These are phyloP conservation scores for Solanum medicagineum DNA, from an alignment of 257 asterid species.

Conservation along the genomic window DNA sequence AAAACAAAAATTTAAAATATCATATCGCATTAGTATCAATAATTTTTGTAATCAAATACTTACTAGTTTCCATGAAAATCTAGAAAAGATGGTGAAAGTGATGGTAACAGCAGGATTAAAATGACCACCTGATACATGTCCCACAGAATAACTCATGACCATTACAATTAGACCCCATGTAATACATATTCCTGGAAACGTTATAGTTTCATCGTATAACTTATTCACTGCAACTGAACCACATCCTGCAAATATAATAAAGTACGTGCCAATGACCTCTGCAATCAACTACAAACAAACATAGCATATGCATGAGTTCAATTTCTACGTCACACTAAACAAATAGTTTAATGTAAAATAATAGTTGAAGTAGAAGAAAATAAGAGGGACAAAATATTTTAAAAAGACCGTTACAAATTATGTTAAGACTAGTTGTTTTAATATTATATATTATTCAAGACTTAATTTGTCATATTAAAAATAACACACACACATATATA, in stretches of 20 bases:
- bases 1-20: background rate
- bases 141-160: conserved; percentile 60
- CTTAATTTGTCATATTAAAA: too few species aligned
- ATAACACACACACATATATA: too few species aligned
- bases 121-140: conserved; percentile 80
- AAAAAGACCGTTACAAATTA: too few species aligned
- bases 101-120: conserved; percentile 73
- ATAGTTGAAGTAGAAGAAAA: background rate
- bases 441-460: too few species aligned
- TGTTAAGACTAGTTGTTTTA: too few species aligned
- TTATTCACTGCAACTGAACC: conserved; percentile 54
- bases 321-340: background rate
- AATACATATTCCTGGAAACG: conserved; percentile 61
- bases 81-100: conserved; percentile 35
- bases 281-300: conserved; percentile 36
- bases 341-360: too few species aligned
- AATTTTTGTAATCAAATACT: background rate
- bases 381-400: background rate
- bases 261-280: conserved; percentile 51
- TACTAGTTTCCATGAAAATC: conserved; percentile 65
- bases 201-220: conserved; percentile 30
- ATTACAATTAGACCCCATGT: conserved; percentile 72
- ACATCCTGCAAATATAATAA: conserved; percentile 60
- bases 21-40: too few species aligned
- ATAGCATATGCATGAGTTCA: background rate